Base-by-base conservation (phyloP, 805 yeast genomes). In the Nakazawaea ambrosiae region DNA sequence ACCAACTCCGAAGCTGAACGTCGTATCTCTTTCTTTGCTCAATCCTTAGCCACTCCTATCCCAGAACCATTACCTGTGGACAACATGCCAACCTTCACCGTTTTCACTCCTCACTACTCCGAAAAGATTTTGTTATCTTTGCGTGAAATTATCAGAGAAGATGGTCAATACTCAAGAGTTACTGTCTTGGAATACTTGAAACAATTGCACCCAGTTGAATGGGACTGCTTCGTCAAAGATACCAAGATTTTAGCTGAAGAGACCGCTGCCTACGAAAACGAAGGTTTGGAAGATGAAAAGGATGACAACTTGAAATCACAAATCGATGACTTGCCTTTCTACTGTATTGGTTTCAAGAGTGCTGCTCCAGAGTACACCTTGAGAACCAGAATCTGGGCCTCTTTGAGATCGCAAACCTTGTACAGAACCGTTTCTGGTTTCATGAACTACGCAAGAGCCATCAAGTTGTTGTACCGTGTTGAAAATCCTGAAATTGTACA, bases 21-120 rank as follows among this genome's bases (percentile, higher is more conserved):
- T 73, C 92, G 99, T 75, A 89, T 92, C 52, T 86, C 97, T 42
- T 92, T 94, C 83, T 92, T 92, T 68, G 99, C 99, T 42, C 98
- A 92, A 66, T 89, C 97, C 9, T 73, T 92, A 63, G 94, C 98
- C 36, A 92, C 98, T 43, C 98, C 98, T 50, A 89, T 92, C 53
- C 96, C 96, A 46, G 98, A 92, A 68, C 97, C 99, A 45, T 72
- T 92, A 57, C 98, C 99, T 31, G 97, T 94, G 50, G 98, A 92
- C 65, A 90, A 90, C 72, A 92, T 92, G 98, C 99, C 99, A 48
- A 90, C 97, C 10, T 92, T 92, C 63, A 89, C 98, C 27, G 97
- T 92, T 17, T 70, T 90, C 62, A 83, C 90, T 49, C 97, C 98
- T 54, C 98, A 90, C 62, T 90, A 90, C 65, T 72, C 92, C 47